Percentiles rank a stretch among this genome's conserved stretches.
Evolutionary conservation across 257 asterid species (phyloP).

Genomic region (Ehretia macrophylla): DNA sequence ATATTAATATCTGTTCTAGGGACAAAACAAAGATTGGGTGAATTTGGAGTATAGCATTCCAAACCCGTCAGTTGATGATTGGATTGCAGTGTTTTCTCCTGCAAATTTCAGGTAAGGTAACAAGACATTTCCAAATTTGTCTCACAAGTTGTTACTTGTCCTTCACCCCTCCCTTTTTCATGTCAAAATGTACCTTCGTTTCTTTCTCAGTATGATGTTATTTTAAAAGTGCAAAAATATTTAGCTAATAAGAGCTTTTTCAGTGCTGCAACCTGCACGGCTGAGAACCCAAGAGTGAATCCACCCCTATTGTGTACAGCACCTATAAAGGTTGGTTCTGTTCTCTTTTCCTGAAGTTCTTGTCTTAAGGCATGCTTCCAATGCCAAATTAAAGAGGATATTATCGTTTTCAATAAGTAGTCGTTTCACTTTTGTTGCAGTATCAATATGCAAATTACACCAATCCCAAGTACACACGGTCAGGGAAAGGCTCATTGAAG

Average conservation of each 20-base stretch:
- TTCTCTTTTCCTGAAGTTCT: constrained; percentile 9
- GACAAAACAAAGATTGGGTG: constrained; percentile 60
- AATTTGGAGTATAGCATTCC: constrained; percentile 47
- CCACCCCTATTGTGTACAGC: constrained; percentile 83
- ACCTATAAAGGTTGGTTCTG: constrained; percentile 70
- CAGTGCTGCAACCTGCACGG: constrained; percentile 69
- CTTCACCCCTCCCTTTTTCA: not conserved
- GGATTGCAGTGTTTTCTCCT: constrained; percentile 98
- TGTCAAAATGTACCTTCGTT: not conserved
- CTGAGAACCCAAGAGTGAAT: constrained; percentile 56
- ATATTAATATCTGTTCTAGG: constrained; percentile 26
- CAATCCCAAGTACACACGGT: constrained; percentile 50
- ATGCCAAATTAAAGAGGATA: constrained; percentile 5
- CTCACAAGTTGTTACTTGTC: not conserved
- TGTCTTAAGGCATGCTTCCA: not conserved
- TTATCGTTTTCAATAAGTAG: not conserved
- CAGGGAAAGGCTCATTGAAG: constrained; percentile 76
- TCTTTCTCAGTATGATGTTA: constrained; percentile 6
- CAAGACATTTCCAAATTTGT: constrained; percentile 1
- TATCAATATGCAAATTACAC: constrained; percentile 76
- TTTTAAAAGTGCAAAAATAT: not conserved
- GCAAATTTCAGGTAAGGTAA: constrained; percentile 85
- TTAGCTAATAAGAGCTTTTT: constrained; percentile 7
- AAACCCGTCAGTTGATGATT: constrained; percentile 63
- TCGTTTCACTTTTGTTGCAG: constrained; percentile 38